Base-by-base conservation (phyloP, 2,329 filamentous ascomycete genomes). In the Diplodia mutila region DNA sequence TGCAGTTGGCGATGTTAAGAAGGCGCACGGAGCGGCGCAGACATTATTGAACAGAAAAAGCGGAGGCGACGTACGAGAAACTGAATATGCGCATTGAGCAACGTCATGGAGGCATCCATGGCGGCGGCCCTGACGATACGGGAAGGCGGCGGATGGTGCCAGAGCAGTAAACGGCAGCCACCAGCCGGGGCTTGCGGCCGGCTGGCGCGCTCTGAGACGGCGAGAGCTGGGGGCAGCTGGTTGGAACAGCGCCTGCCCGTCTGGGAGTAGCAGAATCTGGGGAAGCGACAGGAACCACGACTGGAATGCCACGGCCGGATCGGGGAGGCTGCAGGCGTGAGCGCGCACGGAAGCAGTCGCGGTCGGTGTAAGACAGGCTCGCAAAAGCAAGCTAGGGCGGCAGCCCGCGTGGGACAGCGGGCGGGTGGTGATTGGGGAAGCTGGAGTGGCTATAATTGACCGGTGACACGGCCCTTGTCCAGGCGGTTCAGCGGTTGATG, bases 31-130 rank as follows among this genome's bases (percentile, higher is more conserved):
- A 12, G 54, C 65, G 48, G 55, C 48, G 48, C 42, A 37, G 55
- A 54, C 61, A 48, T 53, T 12, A 68, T 67, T 55, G 65, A 66
- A 53, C 68, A 49, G 69, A 55, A 66, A 65, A 61, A 64, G 67
- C 69, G 69, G 69, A 69, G 57, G 53, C 65, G 25, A 79, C 81
- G 66, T 78, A 84, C 82, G 70, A 84, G 73, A 68, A 84, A 83
- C 66, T 81, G 80, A 63, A 84, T 83, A 69, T 83, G 80, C 52
- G 82, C 80, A 73, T 80, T 83, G 67, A 84, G 74, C 68, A 84
- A 71, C 42, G 79, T 81, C 73, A 80, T 76, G 54, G 82, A 84
- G 34, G 77, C 75, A 65, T 81, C 79, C 80, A 82, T 81, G 73
- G 75, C 53, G 46, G 27, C 37, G 39, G 21, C 27, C 18, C 14